phyloP scores from a whole-genome alignment of 352 stramenopile species.

The Phytophthora vignae region DNA sequence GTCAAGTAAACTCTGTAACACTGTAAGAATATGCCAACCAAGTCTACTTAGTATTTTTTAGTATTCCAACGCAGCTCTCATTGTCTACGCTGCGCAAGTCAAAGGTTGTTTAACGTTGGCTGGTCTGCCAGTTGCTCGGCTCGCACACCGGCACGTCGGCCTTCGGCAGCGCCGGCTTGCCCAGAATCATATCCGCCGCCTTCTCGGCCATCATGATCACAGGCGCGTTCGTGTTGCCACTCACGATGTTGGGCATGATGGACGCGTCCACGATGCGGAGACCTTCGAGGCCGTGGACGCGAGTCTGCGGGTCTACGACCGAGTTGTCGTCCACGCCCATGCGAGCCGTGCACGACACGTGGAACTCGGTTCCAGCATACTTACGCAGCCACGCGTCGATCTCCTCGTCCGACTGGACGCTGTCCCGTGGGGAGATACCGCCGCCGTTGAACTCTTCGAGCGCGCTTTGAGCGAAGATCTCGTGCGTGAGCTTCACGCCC shows the following conservation, averaged over 20 bases:
- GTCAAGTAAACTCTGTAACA: not conserved
- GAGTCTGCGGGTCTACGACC: constrained; percentile 87
- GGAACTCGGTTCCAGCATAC: constrained; percentile 81
- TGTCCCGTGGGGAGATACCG: constrained; percentile 63
- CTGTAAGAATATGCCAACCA: not conserved
- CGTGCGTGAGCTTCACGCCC: constrained; percentile 73
- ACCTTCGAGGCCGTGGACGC: constrained; percentile 86
- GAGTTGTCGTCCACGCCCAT: constrained; percentile 80
- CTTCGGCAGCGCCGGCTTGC: constrained; percentile 65
- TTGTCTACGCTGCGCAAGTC: not conserved
- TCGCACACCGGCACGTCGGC: constrained; percentile 70
- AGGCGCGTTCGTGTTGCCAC: constrained; percentile 93
- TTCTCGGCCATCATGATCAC: constrained; percentile 95
- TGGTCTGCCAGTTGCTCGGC: constrained; percentile 63
- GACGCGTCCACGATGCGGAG: constrained; percentile 93
- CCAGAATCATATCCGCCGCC: constrained; percentile 90
- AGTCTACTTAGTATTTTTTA: not conserved
- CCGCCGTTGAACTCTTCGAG: constrained; percentile 84
- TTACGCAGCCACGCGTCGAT: constrained; percentile 87
- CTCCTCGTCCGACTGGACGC: constrained; percentile 61
- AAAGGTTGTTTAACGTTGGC: constrained; percentile 44
- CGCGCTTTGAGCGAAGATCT: constrained; percentile 86
- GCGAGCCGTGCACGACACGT: constrained; percentile 87
- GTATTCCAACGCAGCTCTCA: constrained; percentile 1
- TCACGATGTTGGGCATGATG: constrained; percentile 94